Base-by-base conservation (phyloP, 1,284 basidiomycete genomes). In the Puccinia coronata region DNA sequence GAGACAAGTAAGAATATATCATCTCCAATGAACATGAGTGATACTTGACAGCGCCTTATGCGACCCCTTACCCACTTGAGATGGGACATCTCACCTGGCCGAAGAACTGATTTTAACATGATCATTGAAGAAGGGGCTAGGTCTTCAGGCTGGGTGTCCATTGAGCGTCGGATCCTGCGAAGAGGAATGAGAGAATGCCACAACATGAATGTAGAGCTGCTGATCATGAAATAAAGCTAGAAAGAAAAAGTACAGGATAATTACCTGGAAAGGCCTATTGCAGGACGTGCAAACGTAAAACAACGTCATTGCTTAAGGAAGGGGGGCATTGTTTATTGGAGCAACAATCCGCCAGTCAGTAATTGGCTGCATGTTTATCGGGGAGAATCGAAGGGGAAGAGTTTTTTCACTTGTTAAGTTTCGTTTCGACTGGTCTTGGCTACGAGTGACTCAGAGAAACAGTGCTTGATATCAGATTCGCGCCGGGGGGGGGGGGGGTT, bases 361-460 rank as follows among this genome's bases (percentile, higher is more conserved):
- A 36, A 2, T 47, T n/a, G 39, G 59, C 18, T 36, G 31, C 9
- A n/a, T n/a, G 14, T 9, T 28, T 36, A 36, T 36, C 31, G 31
- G 18, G 28, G 34, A 36, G 28, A 18, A 4, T 36, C 8, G 31
- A 6, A 61, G 2, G 34, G 8, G 65, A 67, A 14, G 11, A 25
- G 20, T 28, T 18, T 23, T 65, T 69, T 47, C 16, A 78, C 76
- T 80, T 57, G 77, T 70, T 16, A 80, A 69, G 49, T 80, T 51
- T n/a, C 77, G 77, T 31, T 80, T 80, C 39, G 77, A 80, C 20
- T 80, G 77, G 41, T 80, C 77, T 80, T 80, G 77, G 53, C 76
- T 78, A 69, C n/a, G n/a, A n/a, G n/a, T n/a, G n/a, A n/a, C n/a
- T n/a, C n/a, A n/a, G n/a, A n/a, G n/a, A n/a, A n/a, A n/a, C n/a